Percentiles rank a stretch among this genome's conserved stretches.
Conservation (phyloP, 1,284 basidiomycete species). For the Trametes pubescens region DNA sequence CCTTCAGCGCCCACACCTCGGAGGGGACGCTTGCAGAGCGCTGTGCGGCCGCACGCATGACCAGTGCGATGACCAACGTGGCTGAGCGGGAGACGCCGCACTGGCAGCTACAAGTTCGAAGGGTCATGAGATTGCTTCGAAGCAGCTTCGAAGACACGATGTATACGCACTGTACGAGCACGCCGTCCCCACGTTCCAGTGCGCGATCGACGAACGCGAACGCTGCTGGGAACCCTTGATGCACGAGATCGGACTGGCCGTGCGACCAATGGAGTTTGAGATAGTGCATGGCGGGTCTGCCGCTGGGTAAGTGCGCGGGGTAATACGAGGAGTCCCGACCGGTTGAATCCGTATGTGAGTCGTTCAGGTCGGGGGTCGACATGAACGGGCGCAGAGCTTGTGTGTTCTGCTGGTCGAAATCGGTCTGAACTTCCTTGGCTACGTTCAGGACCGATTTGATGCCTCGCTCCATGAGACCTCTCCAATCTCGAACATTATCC, state of each 20-base stretch:
- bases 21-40: conserved; percentile 71
- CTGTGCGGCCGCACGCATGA: conserved; percentile 91
- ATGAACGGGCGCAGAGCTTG: conserved; percentile 64
- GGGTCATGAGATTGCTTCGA: conserved; percentile 19
- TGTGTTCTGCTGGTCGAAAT: conserved; percentile 63
- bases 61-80: conserved; percentile 91
- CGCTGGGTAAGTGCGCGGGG: conserved; percentile 67
- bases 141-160: conserved; percentile 15
- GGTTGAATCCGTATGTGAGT: conserved; percentile 39
- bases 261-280: conserved; percentile 96
- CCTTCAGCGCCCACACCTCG: conserved; percentile 80
- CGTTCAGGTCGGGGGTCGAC: conserved; percentile 72
- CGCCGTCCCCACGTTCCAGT: conserved; percentile 75
- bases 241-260: conserved; percentile 87
- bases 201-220: conserved; percentile 86
- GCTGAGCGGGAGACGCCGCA: conserved; percentile 96
- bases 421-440: conserved; percentile 90
- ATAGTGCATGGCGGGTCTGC: conserved; percentile 85
- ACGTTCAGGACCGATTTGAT: conserved; percentile 92
- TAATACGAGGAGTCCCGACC: conserved; percentile 60
- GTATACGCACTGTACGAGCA: conserved; percentile 85
- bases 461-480: conserved; percentile 70
- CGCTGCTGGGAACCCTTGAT: conserved; percentile 78
- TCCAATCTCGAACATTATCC: conserved; percentile 88
- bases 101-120: conserved; percentile 74